Evolutionary conservation across 768 basidiomycete genomes (phyloP).

Genomic region (Trametes coccinea): DNA sequence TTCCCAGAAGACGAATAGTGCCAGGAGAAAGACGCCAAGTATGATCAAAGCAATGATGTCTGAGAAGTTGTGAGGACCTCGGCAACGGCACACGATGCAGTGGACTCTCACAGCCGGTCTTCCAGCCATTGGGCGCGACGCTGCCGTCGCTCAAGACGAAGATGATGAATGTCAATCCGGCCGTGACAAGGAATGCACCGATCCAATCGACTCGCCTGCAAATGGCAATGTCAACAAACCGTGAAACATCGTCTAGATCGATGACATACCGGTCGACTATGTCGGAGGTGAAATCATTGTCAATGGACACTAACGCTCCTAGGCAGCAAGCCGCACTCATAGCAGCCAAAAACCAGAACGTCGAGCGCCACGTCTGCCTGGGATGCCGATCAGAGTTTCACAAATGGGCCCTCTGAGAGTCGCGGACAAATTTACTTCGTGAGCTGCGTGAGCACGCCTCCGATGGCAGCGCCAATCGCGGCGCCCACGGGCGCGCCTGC

Average conservation of each 20-base stretch:
- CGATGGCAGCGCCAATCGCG: slow-evolving; percentile 66
- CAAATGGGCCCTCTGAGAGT: too few species aligned
- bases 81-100: slow-evolving; percentile 23
- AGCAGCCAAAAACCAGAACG: slow-evolving; percentile 60
- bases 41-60: slow-evolving; percentile 75
- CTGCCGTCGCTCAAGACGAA: slow-evolving; percentile 73
- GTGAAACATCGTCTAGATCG: not conserved
- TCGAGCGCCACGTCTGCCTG: slow-evolving; percentile 62
- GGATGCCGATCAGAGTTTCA: not conserved
- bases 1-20: slow-evolving; percentile 67
- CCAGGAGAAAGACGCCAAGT: slow-evolving; percentile 57
- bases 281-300: slow-evolving; percentile 47
- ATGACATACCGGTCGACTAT: slow-evolving; percentile 27
- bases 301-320: slow-evolving; percentile 60
- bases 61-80: slow-evolving; percentile 17
- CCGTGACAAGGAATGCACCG: slow-evolving; percentile 65
- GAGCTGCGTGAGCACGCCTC: slow-evolving; percentile 70
- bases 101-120: slow-evolving; percentile 48
- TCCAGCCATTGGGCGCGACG: slow-evolving; percentile 61
- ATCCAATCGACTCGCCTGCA: slow-evolving; percentile 68
- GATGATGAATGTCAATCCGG: slow-evolving; percentile 66
- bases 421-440: slow-evolving; percentile 33
- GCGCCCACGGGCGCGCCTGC: slow-evolving; percentile 85
- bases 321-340: slow-evolving; percentile 53
- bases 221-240: not conserved